These are phyloP conservation scores for Rhododendron molle DNA, from an alignment of 148 eudicot genomes.

Conservation along the genomic window DNA sequence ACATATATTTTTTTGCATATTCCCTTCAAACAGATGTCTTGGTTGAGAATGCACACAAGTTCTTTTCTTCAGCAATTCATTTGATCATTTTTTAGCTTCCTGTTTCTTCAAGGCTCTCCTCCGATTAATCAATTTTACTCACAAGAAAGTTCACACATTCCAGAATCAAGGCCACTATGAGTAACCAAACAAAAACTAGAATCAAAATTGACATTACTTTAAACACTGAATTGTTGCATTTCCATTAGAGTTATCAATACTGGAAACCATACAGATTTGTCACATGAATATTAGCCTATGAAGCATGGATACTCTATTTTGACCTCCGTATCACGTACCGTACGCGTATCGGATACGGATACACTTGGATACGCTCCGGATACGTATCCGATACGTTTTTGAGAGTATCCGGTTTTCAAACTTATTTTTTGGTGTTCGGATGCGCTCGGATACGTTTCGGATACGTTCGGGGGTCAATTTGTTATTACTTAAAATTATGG, in stretches of 20 bases:
- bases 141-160: neutral
- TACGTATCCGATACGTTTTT: no score
- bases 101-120: neutral
- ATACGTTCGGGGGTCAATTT: no score
- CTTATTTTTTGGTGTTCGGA: no score
- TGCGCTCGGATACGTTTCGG: no score
- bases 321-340: no score
- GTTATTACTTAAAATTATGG: no score
- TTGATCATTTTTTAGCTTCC: neutral
- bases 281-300: neutral
- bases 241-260: neutral
- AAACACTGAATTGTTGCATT: neutral
- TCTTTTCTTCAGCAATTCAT: neutral
- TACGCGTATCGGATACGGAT: no score
- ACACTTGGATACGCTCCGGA: no score
- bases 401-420: no score
- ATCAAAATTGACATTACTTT: neutral
- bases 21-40: neutral
- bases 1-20: neutral
- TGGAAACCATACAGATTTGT: neutral
- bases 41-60: neutral
- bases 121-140: neutral
- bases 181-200: neutral
- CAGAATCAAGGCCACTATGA: neutral
- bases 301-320: no score